Evolutionary conservation across 2,329 filamentous ascomycete species (phyloP), one percentile per base, ranked within the genome.

Genomic region (Lecanicillium sp.): DNA sequence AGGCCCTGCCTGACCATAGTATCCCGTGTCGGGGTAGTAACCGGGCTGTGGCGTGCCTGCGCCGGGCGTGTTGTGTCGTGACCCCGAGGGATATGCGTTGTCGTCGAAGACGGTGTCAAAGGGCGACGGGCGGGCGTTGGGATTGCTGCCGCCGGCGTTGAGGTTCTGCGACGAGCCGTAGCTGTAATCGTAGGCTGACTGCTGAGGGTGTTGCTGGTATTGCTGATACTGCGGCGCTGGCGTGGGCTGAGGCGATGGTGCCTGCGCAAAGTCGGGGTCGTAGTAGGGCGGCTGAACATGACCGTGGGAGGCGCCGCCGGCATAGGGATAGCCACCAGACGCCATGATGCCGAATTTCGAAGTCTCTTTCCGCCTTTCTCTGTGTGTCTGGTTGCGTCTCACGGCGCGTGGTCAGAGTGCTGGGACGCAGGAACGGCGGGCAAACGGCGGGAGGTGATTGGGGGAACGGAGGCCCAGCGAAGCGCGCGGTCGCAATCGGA

Each of bases 61-160:
- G 61, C 57, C 70, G 54, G 58, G 69, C 53, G 61, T 50, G 55
- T 63, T 50, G 24, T 59, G 56, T 41, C 57, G 58, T n/a, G 72
- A 67, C 58, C 72, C 73, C 43, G 75, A 69, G 48, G 81, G 79
- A 60, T 86, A 85, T 49, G 75, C 73, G 65, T 82, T 72, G 62
- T 86, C 83, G 64, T 85, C 81, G 62, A 86, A 86, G 48, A 82
- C 78, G 40, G 76, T 78, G 47, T 81, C 78, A 60, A 85, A 84
- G 9, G 83, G 81, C 17, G 79, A 75, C 58, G 57, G 67, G 39
- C 61, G 53, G 35, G 39, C 45, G 23, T 39, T 33, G 36, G 4
- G 38, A 4, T 19, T 49, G 27, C 30, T 50, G 50, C n/a, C n/a
- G n/a, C n/a, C n/a, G 14, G 26, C 15, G 40, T 47, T n/a, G n/a